phyloP scores from a whole-genome alignment of 495 filamentous ascomycete species.

The Bacidia gigantensis region DNA sequence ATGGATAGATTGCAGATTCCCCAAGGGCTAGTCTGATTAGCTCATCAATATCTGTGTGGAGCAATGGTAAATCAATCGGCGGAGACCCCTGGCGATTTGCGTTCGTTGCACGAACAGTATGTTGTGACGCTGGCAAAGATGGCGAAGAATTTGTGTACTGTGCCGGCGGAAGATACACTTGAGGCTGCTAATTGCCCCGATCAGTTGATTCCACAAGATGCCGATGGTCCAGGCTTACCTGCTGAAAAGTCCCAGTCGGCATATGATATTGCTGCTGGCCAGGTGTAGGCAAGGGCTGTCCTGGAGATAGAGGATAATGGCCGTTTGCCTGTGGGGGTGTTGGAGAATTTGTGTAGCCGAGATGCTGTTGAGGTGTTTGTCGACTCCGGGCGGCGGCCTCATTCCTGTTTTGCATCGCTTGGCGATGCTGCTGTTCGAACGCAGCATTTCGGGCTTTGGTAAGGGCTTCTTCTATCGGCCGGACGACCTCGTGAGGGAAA shows the following conservation, averaged over 20 bases:
- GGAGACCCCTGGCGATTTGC: conserved; percentile 7
- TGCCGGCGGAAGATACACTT: conserved; percentile 16
- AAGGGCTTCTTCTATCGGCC: conserved; percentile 83
- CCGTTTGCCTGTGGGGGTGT: conserved; percentile 48
- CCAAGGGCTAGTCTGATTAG: conserved; percentile 56
- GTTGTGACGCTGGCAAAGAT: conserved; percentile 20
- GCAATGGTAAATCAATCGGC: conserved; percentile 44
- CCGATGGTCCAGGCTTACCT: conserved; percentile 7
- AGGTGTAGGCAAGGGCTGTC: conserved; percentile 8
- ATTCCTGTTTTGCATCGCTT: conserved; percentile 43
- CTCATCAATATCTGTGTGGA: conserved; percentile 68
- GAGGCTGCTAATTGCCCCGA: not conserved
- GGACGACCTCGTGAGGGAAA: conserved; percentile 69
- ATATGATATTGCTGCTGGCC: conserved; percentile 8
- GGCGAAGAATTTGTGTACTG: conserved; percentile 31
- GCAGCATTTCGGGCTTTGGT: conserved; percentile 73
- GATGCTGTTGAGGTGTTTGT: conserved; percentile 33
- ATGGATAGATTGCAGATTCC: conserved; percentile 57
- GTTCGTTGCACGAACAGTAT: conserved; percentile 11
- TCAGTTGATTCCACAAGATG: no score
- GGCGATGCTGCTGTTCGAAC: conserved; percentile 54
- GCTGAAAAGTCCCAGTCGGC: conserved; percentile 28
- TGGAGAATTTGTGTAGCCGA: conserved; percentile 48
- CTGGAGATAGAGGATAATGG: conserved; percentile 24
- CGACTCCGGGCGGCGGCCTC: conserved; percentile 47